These are phyloP conservation scores for Globisporangium viniferum DNA, from an alignment of 352 stramenopile genomes.

Conservation along the genomic window DNA sequence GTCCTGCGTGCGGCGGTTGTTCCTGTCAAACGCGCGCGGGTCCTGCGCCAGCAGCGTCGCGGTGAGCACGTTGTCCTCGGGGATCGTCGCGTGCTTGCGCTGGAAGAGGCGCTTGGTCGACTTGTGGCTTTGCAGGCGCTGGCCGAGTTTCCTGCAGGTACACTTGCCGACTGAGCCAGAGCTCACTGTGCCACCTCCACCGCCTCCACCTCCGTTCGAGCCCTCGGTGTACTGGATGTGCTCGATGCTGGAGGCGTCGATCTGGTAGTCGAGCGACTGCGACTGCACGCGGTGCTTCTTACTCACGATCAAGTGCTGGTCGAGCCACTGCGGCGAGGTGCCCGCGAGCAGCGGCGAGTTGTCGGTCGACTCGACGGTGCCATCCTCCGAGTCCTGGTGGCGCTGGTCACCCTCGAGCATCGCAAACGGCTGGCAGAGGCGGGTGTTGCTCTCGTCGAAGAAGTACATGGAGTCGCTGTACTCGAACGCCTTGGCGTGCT, in stretches of 20 bases:
- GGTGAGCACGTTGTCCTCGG: constrained; percentile 6
- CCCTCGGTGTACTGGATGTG: not conserved
- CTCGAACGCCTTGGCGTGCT: constrained; percentile 42
- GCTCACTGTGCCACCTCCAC: not conserved
- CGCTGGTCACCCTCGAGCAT: constrained; percentile 21
- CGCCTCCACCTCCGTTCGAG: not conserved
- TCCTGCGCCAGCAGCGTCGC: constrained; percentile 7
- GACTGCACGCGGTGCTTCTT: not conserved
- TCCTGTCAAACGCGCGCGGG: not conserved
- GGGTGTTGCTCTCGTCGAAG: constrained; percentile 45
- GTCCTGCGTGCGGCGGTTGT: not conserved
- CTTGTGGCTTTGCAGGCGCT: constrained; percentile 3
- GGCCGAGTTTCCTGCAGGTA: not conserved
- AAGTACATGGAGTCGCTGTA: constrained; percentile 38
- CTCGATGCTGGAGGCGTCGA: not conserved
- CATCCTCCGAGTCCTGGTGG: not conserved
- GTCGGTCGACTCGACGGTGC: not conserved
- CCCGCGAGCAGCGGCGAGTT: not conserved
- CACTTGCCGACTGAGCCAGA: not conserved
- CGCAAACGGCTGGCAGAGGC: constrained; percentile 31
- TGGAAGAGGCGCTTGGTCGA: constrained; percentile 3
- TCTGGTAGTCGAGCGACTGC: not conserved
- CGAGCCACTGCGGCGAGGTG: not conserved
- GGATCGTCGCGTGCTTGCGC: constrained; percentile 1
- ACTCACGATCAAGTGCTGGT: constrained; percentile 5